A percentile compares a stretch with the other conserved stretches of the same genome.
These are phyloP conservation scores for Sonneratia caseolaris DNA, from an alignment of 345 rosid species.

Conservation along the genomic window DNA sequence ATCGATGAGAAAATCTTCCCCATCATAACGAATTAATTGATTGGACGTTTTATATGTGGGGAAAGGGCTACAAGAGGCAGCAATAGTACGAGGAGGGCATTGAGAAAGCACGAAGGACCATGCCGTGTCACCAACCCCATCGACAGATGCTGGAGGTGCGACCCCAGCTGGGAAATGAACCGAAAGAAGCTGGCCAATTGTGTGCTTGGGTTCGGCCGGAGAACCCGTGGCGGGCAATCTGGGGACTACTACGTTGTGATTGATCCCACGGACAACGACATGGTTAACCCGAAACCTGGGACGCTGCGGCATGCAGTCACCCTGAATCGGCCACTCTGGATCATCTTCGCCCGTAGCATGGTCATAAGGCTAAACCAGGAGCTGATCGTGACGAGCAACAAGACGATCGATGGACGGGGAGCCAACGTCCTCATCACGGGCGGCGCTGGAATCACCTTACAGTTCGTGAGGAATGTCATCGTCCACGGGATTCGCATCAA, in stretches of 20 bases:
- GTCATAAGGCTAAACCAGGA: constrained; percentile 48
- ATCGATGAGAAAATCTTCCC: neutral
- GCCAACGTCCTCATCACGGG: constrained; percentile 42
- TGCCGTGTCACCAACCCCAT: constrained; percentile 77
- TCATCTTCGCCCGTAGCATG: constrained; percentile 51
- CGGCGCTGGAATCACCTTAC: constrained; percentile 64
- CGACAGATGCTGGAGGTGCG: constrained; percentile 82
- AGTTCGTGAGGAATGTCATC: constrained; percentile 44
- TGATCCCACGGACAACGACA: constrained; percentile 45
- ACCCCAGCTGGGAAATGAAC: constrained; percentile 43
- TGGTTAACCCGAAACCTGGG: constrained; percentile 48
- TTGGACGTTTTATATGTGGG: neutral
- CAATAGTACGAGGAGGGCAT: constrained; percentile 46
- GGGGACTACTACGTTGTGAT: constrained; percentile 56
- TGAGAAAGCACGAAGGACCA: constrained; percentile 20
- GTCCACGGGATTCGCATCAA: constrained; percentile 60
- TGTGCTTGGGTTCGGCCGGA: constrained; percentile 57
- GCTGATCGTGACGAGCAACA: constrained; percentile 49
- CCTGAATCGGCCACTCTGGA: constrained; percentile 36
- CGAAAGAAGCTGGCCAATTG: constrained; percentile 49
- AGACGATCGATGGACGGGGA: constrained; percentile 81
- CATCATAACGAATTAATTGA: neutral
- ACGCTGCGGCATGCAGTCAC: constrained; percentile 43
- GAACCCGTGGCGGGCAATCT: constrained; percentile 45
- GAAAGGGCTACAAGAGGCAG: constrained; percentile 14